Evolutionary conservation across 345 rosid genomes (phyloP), one percentile per base, ranked within the genome.

Genomic region (Populus simonii): DNA sequence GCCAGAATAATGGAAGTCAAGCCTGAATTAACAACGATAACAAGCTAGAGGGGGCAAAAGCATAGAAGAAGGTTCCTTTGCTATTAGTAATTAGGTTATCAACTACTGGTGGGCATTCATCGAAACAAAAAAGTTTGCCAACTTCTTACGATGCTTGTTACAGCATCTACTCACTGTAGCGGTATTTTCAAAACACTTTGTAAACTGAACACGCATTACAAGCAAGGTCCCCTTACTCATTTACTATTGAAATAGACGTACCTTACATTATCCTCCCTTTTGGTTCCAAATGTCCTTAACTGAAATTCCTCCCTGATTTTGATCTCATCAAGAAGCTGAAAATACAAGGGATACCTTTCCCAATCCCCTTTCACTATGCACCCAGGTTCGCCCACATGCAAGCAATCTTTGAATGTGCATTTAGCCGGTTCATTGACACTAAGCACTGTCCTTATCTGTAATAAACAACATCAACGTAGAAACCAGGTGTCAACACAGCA

Each of bases 351-450:
- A 82, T 89, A 92, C 82, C 99, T 93, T 82, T 95, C 99, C 93
- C 96, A 92, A 68, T 90, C 92, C 65, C 89, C 90, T 77, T 86
- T 85, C 77, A 95, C 91, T 25, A 90, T 69, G 80, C 99, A 95
- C 27, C 98, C 98, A 55, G 91, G 97, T 70, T 93, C 98, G 7
- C 98, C 98, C 33, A 90, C 74, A 81, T 93, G 99, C 83, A 93
- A 87, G 83, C 99, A 95, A 68, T 95, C 80, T 76, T 81, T 91
- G 90, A 95, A 95, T 38, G 92, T 71, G 70, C 99, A 95, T 81
- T 79, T 90, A 3, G 73, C 88, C 1, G 88, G 80, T 76, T 81
- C 92, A 13, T 73, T 81, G 57, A 78, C 87, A 67, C 77, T 71
- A 36, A 87, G 82, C 86, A 83, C 78, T 73, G 83, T 76, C 45